Base-by-base conservation (phyloP, 1,284 basidiomycete genomes). In the Austropuccinia psidii region DNA sequence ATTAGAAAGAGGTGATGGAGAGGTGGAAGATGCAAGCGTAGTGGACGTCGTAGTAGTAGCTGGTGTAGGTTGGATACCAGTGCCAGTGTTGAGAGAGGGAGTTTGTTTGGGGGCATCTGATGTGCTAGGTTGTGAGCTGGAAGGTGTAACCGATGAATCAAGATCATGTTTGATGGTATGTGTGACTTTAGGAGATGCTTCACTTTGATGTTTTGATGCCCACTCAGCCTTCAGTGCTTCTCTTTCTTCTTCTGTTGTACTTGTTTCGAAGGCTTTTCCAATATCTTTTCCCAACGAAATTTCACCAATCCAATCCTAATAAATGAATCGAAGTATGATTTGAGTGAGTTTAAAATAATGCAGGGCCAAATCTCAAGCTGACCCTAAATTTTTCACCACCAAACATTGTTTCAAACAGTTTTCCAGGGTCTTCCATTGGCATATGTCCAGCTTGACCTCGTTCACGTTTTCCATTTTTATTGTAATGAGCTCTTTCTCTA, bases 211-310 rank as follows among this genome's bases (percentile, higher is more conserved):
- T n/a, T 50, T 70, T 17, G 77, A 77, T 45, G 77, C 77, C 76
- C 80, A 77, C 73, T 78, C 77, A 15, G 74, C 69, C 41, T 80
- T 79, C 68, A 80, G 73, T 67, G 80, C 79, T 66, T 78, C 80
- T 73, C 78, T 77, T 75, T 81, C 80, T 75, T 81, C 80, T 52
- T 81, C 80, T 19, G 79, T 79, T 77, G 80, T 81, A 77, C 80
- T 79, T 69, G 80, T 80, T 74, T 81, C 80, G 72, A 78, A 78
- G 13, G 80, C 79, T 66, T 80, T 80, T 69, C 78, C 76, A 75
- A 81, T 80, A 77, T 81, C 80, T 75, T 78, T 79, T 74, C 80
- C 78, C 52, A 81, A 76, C 33, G 78, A 79, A 58, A 81, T 80
- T 62, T 81, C 80, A 60, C 80, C 80, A 65, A 81, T 81, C 35